These are phyloP conservation scores for Cytospora chrysosperma DNA, from an alignment of 2,329 filamentous ascomycete species.

Conservation along the genomic window DNA sequence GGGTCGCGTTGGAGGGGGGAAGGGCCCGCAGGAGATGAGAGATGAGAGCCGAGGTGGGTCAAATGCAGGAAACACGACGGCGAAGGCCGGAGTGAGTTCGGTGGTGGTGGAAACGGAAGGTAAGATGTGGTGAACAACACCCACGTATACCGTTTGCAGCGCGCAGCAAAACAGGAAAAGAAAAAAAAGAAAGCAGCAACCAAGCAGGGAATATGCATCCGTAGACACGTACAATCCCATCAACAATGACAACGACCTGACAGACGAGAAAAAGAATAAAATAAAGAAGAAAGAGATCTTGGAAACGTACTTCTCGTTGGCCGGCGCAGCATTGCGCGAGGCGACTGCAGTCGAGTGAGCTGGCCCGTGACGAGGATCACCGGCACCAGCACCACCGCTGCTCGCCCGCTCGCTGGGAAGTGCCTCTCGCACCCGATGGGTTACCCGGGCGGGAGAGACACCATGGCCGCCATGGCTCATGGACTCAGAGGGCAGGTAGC, in stretches of 20 bases:
- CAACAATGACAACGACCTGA: constrained; percentile 4
- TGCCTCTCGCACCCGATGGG: constrained; percentile 53
- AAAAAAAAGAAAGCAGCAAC: constrained; percentile 1
- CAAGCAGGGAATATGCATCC: neutral
- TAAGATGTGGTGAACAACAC: neutral
- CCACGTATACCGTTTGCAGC: no score
- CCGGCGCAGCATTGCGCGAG: constrained; percentile 48
- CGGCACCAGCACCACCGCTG: constrained; percentile 41
- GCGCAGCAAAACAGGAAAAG: no score
- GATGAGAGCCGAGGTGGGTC: constrained; percentile 2
- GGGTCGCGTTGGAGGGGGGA: neutral
- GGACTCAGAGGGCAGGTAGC: constrained; percentile 60
- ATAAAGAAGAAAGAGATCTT: no score
- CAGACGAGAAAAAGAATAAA: no score
- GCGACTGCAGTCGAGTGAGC: constrained; percentile 40
- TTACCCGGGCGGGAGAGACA: constrained; percentile 54
- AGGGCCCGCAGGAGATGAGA: neutral
- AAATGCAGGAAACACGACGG: constrained; percentile 8
- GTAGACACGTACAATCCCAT: constrained; percentile 9
- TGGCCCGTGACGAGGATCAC: constrained; percentile 43
- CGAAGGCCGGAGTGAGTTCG: constrained; percentile 11
- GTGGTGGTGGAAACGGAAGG: constrained; percentile 2
- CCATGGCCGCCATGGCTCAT: constrained; percentile 58
- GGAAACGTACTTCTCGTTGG: constrained; percentile 56
- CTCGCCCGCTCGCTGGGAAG: constrained; percentile 53